Percentiles rank a stretch among this genome's conserved stretches.
phyloP scores from a whole-genome alignment of 495 filamentous ascomycete species.

The Tuber calosporum region DNA sequence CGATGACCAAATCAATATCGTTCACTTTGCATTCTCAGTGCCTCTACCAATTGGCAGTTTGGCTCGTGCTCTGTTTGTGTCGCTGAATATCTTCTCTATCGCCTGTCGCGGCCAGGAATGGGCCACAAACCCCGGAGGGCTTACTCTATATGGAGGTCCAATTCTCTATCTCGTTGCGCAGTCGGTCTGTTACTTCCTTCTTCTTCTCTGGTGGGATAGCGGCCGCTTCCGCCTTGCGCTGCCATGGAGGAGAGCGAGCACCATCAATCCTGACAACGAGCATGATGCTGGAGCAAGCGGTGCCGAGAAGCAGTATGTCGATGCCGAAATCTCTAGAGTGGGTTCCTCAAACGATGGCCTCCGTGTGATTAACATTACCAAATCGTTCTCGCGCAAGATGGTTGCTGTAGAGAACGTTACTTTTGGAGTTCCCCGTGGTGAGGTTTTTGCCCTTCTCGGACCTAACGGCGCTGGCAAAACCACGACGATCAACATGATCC shows the following conservation, averaged over 20 bases:
- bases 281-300: slow-evolving; percentile 20
- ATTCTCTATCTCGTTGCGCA: slow-evolving; percentile 71
- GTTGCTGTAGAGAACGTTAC: slow-evolving; percentile 74
- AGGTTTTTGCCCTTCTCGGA: slow-evolving; percentile 78
- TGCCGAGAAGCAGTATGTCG: slow-evolving; percentile 45
- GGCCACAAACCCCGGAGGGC: slow-evolving; percentile 60
- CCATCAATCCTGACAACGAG: slow-evolving; percentile 45
- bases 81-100: slow-evolving; percentile 69
- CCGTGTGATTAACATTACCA: slow-evolving; percentile 66
- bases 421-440: slow-evolving; percentile 67
- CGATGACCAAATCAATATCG: slow-evolving; percentile 53
- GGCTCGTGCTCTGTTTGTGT: slow-evolving; percentile 60
- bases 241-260: slow-evolving; percentile 47
- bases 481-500: slow-evolving; percentile 74
- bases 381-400: slow-evolving; percentile 58
- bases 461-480: slow-evolving; percentile 86
- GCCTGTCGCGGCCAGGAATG: slow-evolving; percentile 58
- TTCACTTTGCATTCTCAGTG: slow-evolving; percentile 60
- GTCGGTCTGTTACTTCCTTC: slow-evolving; percentile 55
- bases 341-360: slow-evolving; percentile 57
- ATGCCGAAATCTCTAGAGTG: slow-evolving; percentile 48
- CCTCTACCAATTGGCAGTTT: slow-evolving; percentile 65
- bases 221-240: slow-evolving; percentile 50
- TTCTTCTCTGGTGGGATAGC: slow-evolving; percentile 66
- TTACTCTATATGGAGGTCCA: slow-evolving; percentile 68